Evolutionary conservation across 306 rosid genomes (phyloP).

Genomic region (Dalbergia oliveri): DNA sequence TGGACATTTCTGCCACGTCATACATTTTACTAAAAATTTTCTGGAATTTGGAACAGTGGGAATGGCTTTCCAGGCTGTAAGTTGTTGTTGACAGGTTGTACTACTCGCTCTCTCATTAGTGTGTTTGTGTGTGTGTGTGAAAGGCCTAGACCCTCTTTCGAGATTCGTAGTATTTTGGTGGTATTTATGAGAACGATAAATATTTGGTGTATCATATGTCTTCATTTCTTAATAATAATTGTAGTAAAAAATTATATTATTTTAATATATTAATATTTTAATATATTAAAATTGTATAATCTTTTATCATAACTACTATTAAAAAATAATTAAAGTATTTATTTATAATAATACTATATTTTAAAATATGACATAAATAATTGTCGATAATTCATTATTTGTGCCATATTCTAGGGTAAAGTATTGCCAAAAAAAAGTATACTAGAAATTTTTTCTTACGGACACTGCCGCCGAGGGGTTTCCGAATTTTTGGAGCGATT

Average conservation of each 20-base stretch:
- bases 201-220: too few relatives aligned
- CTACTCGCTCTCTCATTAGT: slow-evolving; percentile 31
- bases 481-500: neutral
- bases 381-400: too few relatives aligned
- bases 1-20: slow-evolving; percentile 58
- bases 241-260: too few relatives aligned
- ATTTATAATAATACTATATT: too few relatives aligned
- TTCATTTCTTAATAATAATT: too few relatives aligned
- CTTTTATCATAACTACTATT: too few relatives aligned
- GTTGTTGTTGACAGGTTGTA: slow-evolving; percentile 88
- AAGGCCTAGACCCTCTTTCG: slow-evolving; percentile 33
- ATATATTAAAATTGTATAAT: too few relatives aligned
- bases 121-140: neutral
- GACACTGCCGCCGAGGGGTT: neutral
- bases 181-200: neutral
- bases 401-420: too few relatives aligned
- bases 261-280: too few relatives aligned
- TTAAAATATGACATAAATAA: too few relatives aligned
- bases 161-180: neutral
- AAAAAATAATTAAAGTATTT: too few relatives aligned
- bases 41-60: slow-evolving; percentile 40
- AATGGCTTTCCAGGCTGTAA: slow-evolving; percentile 81
- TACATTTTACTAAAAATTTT: slow-evolving; percentile 3
- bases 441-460: slow-evolving; percentile 28
- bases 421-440: too few relatives aligned